These are phyloP conservation scores for Dryadomyces sulphureus DNA, from an alignment of 2,329 filamentous ascomycete genomes.

Conservation along the genomic window DNA sequence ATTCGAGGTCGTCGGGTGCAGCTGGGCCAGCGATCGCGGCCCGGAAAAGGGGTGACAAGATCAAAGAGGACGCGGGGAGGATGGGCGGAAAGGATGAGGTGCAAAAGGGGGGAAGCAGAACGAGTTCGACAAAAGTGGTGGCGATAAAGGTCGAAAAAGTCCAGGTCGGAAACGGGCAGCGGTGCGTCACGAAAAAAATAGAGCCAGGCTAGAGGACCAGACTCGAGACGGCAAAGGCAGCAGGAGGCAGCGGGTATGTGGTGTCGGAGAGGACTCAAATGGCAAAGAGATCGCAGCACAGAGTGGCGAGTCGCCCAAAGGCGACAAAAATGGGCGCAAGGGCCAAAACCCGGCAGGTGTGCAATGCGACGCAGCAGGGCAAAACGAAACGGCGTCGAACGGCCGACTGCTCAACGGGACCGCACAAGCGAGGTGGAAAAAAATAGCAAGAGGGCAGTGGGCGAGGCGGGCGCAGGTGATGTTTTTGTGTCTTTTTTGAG, in stretches of 20 bases:
- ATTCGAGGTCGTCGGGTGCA: neutral
- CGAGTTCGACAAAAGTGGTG: too few species aligned
- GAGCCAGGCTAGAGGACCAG: too few species aligned
- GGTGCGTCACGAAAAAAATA: too few species aligned
- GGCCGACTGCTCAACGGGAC: too few species aligned
- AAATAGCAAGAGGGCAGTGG: neutral
- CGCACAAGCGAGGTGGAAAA: too few species aligned
- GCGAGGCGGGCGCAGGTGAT: neutral
- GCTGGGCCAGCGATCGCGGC: neutral
- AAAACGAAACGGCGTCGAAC: neutral
- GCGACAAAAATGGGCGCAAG: neutral
- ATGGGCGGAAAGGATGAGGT: neutral
- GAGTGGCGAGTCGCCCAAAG: neutral
- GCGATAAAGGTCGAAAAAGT: too few species aligned
- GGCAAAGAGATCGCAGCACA: neutral
- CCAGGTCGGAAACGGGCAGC: too few species aligned
- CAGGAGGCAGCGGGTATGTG: neutral
- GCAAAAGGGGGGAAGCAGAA: neutral
- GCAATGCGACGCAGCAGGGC: conserved; percentile 1
- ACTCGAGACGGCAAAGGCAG: neutral
- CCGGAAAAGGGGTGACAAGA: too few species aligned
- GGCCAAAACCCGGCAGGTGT: neutral
- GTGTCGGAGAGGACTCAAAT: too few species aligned
- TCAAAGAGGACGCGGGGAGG: neutral
- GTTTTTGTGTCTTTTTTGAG: neutral